phyloP scores from a whole-genome alignment of 2,329 filamentous ascomycete genomes.

The Rutstroemia sp. region DNA sequence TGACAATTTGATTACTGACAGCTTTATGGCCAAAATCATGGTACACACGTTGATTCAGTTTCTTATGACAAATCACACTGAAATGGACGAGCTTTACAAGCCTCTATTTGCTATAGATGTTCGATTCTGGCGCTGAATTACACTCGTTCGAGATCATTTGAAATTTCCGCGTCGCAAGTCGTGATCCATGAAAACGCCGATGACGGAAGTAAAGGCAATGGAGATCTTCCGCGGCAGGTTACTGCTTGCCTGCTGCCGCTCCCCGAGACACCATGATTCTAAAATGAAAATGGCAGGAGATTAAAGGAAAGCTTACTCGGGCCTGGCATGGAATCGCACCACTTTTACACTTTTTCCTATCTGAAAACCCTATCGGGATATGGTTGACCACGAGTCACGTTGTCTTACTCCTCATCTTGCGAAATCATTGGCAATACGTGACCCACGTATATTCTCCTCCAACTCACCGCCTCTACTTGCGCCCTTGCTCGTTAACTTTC shows the following conservation, averaged over 20 bases:
- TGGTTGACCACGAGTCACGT: constrained; percentile 17
- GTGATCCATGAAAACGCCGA: constrained; percentile 10
- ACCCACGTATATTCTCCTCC: constrained; percentile 24
- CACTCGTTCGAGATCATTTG: neutral
- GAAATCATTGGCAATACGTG: constrained; percentile 29
- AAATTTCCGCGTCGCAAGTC: neutral
- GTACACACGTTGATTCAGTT: neutral
- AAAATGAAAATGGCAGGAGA: constrained; percentile 12
- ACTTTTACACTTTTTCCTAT: neutral
- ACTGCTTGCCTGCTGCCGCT: constrained; percentile 18
- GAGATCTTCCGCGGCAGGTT: constrained; percentile 16
- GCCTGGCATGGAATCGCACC: neutral
- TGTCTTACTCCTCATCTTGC: constrained; percentile 17
- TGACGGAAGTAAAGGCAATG: constrained; percentile 13
- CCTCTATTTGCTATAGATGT: neutral
- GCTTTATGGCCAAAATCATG: neutral
- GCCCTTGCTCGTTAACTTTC: constrained; percentile 14
- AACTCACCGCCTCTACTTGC: constrained; percentile 10
- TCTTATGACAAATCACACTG: neutral
- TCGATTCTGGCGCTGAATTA: neutral
- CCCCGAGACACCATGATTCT: constrained; percentile 17
- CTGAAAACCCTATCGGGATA: neutral
- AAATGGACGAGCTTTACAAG: neutral
- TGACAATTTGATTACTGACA: neutral
- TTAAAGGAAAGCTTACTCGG: neutral